A percentile compares a stretch with the other conserved stretches of the same genome.
phyloP scores from a whole-genome alignment of 78 protist species.

The Dictyostelium discoideum region dicty_2.7 NC_007091.3:555501-556000 shows the following conservation, averaged over 20 bases:
- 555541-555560: background rate
- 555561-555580: background rate
- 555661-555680: background rate
- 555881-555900: constrained; percentile 42
- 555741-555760: constrained; percentile 45
- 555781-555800: background rate
- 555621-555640: constrained; percentile 20
- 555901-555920: constrained; percentile 61
- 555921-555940: background rate
- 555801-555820: background rate
- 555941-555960: constrained; percentile 20
- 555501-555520: background rate
- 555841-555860: constrained; percentile 59
- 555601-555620: constrained; percentile 50
- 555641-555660: constrained; percentile 8
- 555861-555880: constrained; percentile 62
- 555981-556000: background rate
- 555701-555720: constrained; percentile 37
- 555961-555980: constrained; percentile 19
- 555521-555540: background rate
- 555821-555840: constrained; percentile 67
- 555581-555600: background rate
- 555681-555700: background rate
- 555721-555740: constrained; percentile 13
- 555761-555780: background rate